phyloP scores from a whole-genome alignment of 768 basidiomycete genomes.

The Suillus sp. region DNA sequence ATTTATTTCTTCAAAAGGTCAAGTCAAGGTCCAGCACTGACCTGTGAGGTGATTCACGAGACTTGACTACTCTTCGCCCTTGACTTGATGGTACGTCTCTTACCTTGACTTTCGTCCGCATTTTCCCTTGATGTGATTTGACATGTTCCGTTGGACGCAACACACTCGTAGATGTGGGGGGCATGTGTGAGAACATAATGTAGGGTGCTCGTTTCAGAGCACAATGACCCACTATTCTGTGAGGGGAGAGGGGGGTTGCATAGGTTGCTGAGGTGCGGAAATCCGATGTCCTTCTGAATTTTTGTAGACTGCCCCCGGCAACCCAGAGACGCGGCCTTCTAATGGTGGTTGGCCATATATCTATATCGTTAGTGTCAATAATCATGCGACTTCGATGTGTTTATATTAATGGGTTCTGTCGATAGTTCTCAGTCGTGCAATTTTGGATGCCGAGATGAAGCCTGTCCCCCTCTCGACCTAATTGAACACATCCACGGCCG shows the following conservation, averaged over 20 bases:
- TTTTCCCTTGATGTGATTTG: neutral
- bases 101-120: neutral
- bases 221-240: neutral
- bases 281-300: too few species aligned
- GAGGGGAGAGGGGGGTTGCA: neutral
- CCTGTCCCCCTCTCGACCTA: neutral
- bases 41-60: neutral
- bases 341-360: neutral
- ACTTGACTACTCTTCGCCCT: neutral
- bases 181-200: constrained; percentile 86
- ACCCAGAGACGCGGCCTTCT: neutral
- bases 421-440: neutral
- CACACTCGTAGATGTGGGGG: constrained; percentile 70
- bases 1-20: neutral
- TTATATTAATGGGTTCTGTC: neutral
- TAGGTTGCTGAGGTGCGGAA: neutral
- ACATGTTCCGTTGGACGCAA: constrained; percentile 30
- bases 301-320: neutral
- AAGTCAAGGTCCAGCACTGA: constrained; percentile 3
- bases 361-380: neutral
- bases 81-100: constrained; percentile 42
- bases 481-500: neutral
- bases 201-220: constrained; percentile 66
- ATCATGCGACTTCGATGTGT: neutral
- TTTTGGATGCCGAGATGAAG: neutral